Percentiles rank a stretch among this genome's conserved stretches.
These are phyloP conservation scores for Rhodotorula sp. DNA, from an alignment of 1,284 basidiomycete genomes.

Conservation along the genomic window DNA sequence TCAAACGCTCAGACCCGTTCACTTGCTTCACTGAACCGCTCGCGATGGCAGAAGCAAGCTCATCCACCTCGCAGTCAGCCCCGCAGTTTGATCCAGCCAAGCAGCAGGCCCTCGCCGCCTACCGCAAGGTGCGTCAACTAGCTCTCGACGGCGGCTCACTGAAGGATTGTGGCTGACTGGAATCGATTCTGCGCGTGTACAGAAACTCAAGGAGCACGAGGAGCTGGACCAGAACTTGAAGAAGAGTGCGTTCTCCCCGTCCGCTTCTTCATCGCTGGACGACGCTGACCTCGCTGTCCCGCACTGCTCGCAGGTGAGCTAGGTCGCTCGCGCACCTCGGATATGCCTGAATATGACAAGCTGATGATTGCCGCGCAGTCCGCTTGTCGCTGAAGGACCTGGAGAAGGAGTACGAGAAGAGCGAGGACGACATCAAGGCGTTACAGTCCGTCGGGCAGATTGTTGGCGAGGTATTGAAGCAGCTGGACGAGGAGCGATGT, in stretches of 20 bases:
- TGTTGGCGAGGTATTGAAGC: conserved; percentile 98
- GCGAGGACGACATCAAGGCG: conserved; percentile 98
- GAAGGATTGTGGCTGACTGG: neutral
- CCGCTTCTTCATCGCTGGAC: neutral
- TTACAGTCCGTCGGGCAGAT: conserved; percentile 99
- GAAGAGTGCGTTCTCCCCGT: conserved; percentile 63
- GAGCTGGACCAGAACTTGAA: conserved; percentile 77
- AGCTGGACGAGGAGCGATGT: conserved; percentile 97
- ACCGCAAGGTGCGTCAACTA: conserved; percentile 47
- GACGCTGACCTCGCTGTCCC: conserved; percentile 9
- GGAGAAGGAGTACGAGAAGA: conserved; percentile 87
- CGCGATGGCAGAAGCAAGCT: conserved; percentile 19
- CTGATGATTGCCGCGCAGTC: conserved; percentile 10
- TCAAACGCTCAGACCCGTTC: no score
- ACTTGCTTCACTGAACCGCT: no score
- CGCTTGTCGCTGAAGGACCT: conserved; percentile 65
- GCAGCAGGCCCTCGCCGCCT: conserved; percentile 51
- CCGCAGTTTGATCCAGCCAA: conserved; percentile 39
- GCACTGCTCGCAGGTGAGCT: conserved; percentile 5
- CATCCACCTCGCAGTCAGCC: conserved; percentile 1
- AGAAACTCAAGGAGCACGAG: conserved; percentile 92
- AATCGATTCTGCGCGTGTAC: neutral
- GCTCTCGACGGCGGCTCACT: neutral
- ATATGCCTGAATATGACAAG: neutral
- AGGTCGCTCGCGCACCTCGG: neutral